phyloP scores from a whole-genome alignment of 2,329 filamentous ascomycete species.

The Xylariaceae sp. region DNA sequence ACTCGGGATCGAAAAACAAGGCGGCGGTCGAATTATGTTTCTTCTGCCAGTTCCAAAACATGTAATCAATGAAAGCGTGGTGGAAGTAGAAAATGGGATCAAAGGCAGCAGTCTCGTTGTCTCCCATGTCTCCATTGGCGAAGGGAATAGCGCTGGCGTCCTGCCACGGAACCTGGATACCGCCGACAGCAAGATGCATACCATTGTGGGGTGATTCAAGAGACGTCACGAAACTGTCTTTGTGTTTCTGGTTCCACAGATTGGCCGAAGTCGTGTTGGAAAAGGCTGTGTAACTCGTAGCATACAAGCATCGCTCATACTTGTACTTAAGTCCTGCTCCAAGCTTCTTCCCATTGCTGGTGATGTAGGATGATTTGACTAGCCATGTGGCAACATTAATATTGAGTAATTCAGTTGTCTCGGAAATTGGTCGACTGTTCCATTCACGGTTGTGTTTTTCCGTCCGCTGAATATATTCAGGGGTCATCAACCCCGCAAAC shows the following conservation, averaged over 20 bases:
- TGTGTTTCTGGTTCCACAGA: constrained; percentile 9
- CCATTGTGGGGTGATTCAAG: constrained; percentile 15
- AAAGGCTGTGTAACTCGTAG: constrained; percentile 18
- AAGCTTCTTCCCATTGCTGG: neutral
- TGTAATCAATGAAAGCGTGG: constrained; percentile 10
- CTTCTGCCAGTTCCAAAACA: constrained; percentile 17
- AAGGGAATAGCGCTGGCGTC: constrained; percentile 10
- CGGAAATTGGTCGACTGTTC: neutral
- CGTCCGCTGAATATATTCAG: neutral
- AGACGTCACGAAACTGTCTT: neutral
- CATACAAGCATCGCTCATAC: constrained; percentile 11
- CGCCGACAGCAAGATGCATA: constrained; percentile 14
- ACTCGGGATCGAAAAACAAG: too few relatives aligned
- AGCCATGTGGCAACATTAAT: constrained; percentile 11
- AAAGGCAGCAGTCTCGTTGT: constrained; percentile 15
- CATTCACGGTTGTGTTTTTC: constrained; percentile 5
- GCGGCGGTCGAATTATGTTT: constrained; percentile 4
- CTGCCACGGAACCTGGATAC: constrained; percentile 9
- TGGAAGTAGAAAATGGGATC: constrained; percentile 19
- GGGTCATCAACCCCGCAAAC: constrained; percentile 3
- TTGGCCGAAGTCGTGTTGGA: constrained; percentile 15
- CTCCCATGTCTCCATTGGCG: constrained; percentile 20
- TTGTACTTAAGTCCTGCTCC: neutral
- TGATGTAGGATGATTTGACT: neutral
- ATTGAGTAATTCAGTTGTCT: neutral